These are phyloP conservation scores for Rhizopogon salebrosus DNA, from an alignment of 768 basidiomycete genomes.

Conservation along the genomic window DNA sequence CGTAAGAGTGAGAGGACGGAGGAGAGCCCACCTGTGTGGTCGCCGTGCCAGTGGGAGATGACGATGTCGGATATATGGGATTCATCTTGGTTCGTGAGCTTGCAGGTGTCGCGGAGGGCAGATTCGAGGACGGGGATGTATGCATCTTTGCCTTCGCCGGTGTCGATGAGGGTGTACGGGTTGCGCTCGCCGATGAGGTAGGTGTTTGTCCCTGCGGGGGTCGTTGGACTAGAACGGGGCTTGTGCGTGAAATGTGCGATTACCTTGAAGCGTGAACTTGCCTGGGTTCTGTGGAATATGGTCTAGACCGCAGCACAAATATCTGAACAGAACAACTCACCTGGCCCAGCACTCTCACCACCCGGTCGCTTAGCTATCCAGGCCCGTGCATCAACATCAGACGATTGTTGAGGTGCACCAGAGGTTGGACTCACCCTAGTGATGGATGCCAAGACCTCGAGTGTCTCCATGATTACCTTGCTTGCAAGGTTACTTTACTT, in stretches of 20 bases:
- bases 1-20: conserved; percentile 64
- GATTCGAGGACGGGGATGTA: conserved; percentile 66
- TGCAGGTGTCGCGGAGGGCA: conserved; percentile 42
- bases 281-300: conserved; percentile 65
- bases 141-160: conserved; percentile 65
- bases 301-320: not conserved
- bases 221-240: not conserved
- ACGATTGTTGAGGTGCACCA: conserved; percentile 1
- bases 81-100: conserved; percentile 29
- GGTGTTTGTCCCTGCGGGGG: conserved; percentile 75
- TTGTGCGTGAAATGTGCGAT: not conserved
- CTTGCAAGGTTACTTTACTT: too few relatives aligned
- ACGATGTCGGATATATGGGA: conserved; percentile 83
- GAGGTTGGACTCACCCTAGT: conserved; percentile 38
- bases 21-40: conserved; percentile 78
- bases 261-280: conserved; percentile 84
- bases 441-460: conserved; percentile 48
- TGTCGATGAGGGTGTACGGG: conserved; percentile 79
- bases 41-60: conserved; percentile 86
- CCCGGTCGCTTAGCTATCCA: conserved; percentile 58
- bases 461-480: conserved; percentile 48
- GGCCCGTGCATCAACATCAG: not conserved
- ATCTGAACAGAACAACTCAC: conserved; percentile 31
- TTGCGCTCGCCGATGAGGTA: conserved; percentile 70
- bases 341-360: conserved; percentile 72